Evolutionary conservation across 345 rosid genomes (phyloP).

Genomic region (Alliaria petiolata): DNA sequence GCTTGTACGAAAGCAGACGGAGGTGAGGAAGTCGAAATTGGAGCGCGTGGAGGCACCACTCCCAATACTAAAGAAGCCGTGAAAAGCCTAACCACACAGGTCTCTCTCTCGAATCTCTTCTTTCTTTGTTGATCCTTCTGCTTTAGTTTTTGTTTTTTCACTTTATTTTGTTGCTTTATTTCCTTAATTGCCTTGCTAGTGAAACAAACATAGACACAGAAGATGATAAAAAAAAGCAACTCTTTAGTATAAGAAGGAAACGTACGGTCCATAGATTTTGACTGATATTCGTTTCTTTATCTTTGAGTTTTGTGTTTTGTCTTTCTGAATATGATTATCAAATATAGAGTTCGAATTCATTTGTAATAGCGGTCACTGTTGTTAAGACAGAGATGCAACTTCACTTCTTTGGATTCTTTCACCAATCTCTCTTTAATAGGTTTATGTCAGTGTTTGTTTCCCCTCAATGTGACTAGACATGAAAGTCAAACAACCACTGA

Average conservation of each 20-base stretch:
- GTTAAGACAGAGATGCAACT: slow-evolving; percentile 17
- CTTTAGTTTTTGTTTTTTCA: not conserved
- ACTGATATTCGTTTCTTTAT: slow-evolving; percentile 12
- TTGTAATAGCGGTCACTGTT: slow-evolving; percentile 4
- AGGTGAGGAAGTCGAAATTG: slow-evolving; percentile 59
- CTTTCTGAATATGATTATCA: not conserved
- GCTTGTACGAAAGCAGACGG: slow-evolving; percentile 93
- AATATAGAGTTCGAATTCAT: not conserved
- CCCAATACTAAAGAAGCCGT: slow-evolving; percentile 94
- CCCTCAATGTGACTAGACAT: slow-evolving; percentile 26
- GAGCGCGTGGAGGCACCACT: slow-evolving; percentile 75
- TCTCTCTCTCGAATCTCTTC: slow-evolving; percentile 17
- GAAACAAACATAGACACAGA: slow-evolving; percentile 39
- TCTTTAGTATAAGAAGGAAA: slow-evolving; percentile 9
- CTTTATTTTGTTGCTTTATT: slow-evolving; percentile 17
- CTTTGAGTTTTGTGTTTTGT: not conserved
- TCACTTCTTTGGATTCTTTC: slow-evolving; percentile 26
- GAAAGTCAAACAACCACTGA: slow-evolving; percentile 13
- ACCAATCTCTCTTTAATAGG: slow-evolving; percentile 20
- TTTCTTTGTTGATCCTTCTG: slow-evolving; percentile 9
- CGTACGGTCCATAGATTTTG: slow-evolving; percentile 7
- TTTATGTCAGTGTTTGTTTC: slow-evolving; percentile 27
- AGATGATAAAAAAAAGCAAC: slow-evolving; percentile 1
- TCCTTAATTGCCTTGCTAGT: slow-evolving; percentile 31
- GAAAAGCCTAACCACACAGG: slow-evolving; percentile 99